Conservation (phyloP, 805 yeast genomes). For the Lachancea quebecensis region DNA sequence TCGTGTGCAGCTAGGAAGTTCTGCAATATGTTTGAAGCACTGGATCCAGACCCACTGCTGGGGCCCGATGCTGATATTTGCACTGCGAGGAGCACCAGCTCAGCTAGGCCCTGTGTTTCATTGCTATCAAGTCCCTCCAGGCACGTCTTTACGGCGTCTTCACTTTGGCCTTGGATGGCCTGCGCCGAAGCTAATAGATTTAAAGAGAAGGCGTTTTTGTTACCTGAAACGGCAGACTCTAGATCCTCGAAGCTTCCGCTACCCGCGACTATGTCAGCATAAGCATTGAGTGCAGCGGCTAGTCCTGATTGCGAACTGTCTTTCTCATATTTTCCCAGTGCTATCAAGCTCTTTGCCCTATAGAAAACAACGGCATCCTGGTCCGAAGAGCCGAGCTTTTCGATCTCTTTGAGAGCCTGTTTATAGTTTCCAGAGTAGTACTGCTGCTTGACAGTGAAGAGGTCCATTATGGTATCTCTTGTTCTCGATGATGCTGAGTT, state of each 20-base stretch:
- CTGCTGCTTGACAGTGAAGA: slow-evolving; percentile 49
- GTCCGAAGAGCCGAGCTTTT: slow-evolving; percentile 34
- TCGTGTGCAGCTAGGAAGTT: slow-evolving; percentile 40
- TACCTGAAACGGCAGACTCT: slow-evolving; percentile 12
- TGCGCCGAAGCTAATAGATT: slow-evolving; percentile 25
- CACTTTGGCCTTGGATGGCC: slow-evolving; percentile 22
- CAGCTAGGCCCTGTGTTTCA: slow-evolving; percentile 32
- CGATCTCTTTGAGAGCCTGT: slow-evolving; percentile 37
- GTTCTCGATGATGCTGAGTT: too few species aligned
- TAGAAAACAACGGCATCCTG: slow-evolving; percentile 28
- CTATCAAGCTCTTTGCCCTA: slow-evolving; percentile 31
- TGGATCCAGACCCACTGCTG: slow-evolving; percentile 31
- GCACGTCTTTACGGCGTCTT: slow-evolving; percentile 34
- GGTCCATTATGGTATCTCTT: slow-evolving; percentile 30
- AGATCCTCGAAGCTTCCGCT: slow-evolving; percentile 14
- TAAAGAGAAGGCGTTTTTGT: slow-evolving; percentile 19
- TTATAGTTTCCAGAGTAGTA: slow-evolving; percentile 55
- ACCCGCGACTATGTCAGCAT: slow-evolving; percentile 19
- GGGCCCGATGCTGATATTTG: slow-evolving; percentile 35
- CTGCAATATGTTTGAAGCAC: slow-evolving; percentile 41
- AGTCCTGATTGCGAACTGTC: slow-evolving; percentile 14
- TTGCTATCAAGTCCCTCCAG: slow-evolving; percentile 40
- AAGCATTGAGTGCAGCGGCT: slow-evolving; percentile 28
- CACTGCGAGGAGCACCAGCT: slow-evolving; percentile 36
- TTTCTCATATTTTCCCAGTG: slow-evolving; percentile 23